A percentile compares a stretch with the other conserved stretches of the same genome.
Evolutionary conservation across 148 eudicot species (phyloP).

Genomic region (Camellia japonica): DNA sequence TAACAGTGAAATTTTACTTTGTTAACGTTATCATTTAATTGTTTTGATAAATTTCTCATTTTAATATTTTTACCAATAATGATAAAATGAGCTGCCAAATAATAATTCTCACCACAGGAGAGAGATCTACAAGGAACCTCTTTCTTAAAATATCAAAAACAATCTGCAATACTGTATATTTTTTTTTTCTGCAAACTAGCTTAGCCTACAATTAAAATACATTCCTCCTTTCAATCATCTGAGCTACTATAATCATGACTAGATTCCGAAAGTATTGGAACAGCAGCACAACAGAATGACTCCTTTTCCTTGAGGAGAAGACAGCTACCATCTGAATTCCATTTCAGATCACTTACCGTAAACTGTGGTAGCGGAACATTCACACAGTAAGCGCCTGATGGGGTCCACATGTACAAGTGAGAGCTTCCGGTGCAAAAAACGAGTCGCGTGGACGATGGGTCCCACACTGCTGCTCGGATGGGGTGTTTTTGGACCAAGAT

Average conservation of each 20-base stretch:
- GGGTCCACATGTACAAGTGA: constrained; percentile 95
- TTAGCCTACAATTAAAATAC: not conserved
- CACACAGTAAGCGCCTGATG: constrained; percentile 82
- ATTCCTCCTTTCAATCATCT: constrained; percentile 47
- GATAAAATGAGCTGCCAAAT: too few species aligned
- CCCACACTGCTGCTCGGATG: constrained; percentile 85
- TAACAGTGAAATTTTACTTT: too few species aligned
- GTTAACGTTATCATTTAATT: too few species aligned
- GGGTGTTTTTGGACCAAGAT: constrained; percentile 85
- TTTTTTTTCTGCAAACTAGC: not conserved
- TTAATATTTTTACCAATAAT: too few species aligned
- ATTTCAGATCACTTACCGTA: constrained; percentile 64
- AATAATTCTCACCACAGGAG: too few species aligned
- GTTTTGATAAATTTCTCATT: too few species aligned
- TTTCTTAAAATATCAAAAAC: too few species aligned
- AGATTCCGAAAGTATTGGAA: constrained; percentile 64
- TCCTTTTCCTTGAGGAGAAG: constrained; percentile 90
- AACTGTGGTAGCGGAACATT: constrained; percentile 71
- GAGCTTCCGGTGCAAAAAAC: constrained; percentile 82
- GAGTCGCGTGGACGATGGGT: constrained; percentile 73
- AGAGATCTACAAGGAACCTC: too few species aligned
- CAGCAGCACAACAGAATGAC: constrained; percentile 79
- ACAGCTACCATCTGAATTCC: constrained; percentile 83
- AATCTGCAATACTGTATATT: too few species aligned
- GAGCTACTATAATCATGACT: constrained; percentile 81